Conservation (phyloP, 306 rosid species). For the Cucumis hystrix region DNA sequence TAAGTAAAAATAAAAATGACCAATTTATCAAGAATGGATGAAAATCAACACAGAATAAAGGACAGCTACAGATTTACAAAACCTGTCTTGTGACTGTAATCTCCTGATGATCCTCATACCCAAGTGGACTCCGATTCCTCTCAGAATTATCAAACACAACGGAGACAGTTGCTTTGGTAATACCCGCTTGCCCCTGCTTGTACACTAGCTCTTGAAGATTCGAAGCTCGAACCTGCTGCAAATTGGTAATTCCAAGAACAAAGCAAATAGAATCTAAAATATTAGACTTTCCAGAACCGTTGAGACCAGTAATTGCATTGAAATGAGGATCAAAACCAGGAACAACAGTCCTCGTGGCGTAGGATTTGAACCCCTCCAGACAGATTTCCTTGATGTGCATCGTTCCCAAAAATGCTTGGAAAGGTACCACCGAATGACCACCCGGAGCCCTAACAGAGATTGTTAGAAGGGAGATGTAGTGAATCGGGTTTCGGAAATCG, state of each 20-base stretch:
- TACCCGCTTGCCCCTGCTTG: conserved; percentile 96
- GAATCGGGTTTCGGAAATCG: conserved; percentile 15
- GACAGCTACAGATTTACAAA: background rate
- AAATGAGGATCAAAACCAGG: conserved; percentile 78
- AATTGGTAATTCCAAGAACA: conserved; percentile 77
- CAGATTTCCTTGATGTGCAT: conserved; percentile 83
- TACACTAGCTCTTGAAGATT: conserved; percentile 94
- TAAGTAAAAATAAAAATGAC: background rate
- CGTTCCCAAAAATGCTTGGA: background rate
- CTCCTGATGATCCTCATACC: conserved; percentile 63
- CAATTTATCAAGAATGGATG: background rate
- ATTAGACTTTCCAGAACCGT: conserved; percentile 95
- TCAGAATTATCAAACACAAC: conserved; percentile 65
- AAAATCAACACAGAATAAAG: background rate
- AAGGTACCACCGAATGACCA: background rate
- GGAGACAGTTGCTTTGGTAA: conserved; percentile 93
- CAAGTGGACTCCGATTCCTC: conserved; percentile 67
- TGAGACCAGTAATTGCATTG: conserved; percentile 87
- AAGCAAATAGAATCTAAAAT: conserved; percentile 90
- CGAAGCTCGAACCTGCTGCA: conserved; percentile 90
- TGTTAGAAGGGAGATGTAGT: background rate
- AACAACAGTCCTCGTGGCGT: conserved; percentile 82
- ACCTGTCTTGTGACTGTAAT: conserved; percentile 96
- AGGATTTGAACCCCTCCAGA: conserved; percentile 96
- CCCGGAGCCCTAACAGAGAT: background rate